Evolutionary conservation across 83 land plant species (phyloP), one percentile per base, ranked within the genome.

Genomic region (Larix sibirica): DNA sequence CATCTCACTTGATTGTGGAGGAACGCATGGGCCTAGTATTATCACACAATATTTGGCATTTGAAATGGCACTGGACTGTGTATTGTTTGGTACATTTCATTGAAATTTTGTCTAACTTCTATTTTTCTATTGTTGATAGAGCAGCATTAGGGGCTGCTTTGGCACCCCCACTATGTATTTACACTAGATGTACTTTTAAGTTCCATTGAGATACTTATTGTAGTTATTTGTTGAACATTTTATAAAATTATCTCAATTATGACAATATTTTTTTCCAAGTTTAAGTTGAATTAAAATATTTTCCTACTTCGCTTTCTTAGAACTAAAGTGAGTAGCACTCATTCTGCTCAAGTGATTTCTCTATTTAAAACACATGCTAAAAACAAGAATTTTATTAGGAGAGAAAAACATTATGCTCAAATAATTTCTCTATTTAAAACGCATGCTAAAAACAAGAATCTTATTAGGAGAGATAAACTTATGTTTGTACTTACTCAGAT

Each of bases 1-100:
- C 78, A 86, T 90, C 82, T 89, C 89, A 89, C 87, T 89, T 12
- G 96, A 92, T 80, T 92, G 83, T 20, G 83, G 80, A 65, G 96
- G 94, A 33, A 92, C 86, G 76, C 81, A 56, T n/a, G 83, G 20
- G 50, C 85, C 83, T 58, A 83, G 36, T 33, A 33, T 33, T 33
- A 50, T 50, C 12, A 9, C 13, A 1, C 54, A 50, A 2, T 50
- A 50, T 50, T 50, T 50, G 54, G 13, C 54, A 50, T 50, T 50
- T 9, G 12, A 10, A 9, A 50, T 50, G 54, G 10, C 12, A 50
- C 54, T 9, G 10, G 9, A 50, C 54, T 9, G 13, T 50, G 54
- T 0, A 33, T 33, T 2, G 36, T 2, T 33, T 33, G 36, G 36
- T 33, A 33, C 3, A 33, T 33, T 33, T 33, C 36, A 33, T 33